Base-by-base conservation (phyloP, 2,329 filamentous ascomycete species). In the Pseudocercospora fuligena region DNA sequence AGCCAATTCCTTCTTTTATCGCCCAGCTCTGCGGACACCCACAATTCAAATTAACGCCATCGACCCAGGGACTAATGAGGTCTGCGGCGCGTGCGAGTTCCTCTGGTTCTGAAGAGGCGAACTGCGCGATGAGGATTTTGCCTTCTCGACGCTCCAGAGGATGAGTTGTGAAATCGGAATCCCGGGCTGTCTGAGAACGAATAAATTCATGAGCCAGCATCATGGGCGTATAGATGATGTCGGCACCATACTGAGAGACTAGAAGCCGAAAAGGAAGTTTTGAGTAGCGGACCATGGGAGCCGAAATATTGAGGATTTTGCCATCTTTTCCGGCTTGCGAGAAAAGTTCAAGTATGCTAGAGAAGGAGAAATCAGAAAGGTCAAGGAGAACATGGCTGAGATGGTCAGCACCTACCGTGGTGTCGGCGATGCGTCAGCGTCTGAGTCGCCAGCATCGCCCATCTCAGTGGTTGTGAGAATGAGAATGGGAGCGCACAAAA, bases 21-120 rank as follows among this genome's bases (percentile, higher is more conserved):
- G 90, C 89, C 90, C 90, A 92, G 5, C 86, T 86, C 78, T 92
- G 90, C 7, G 90, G 90, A 73, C 90, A 92, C 11, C 90, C 90
- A 76, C 90, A 92, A 79, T 92, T 92, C 47, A 92, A 81, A 72
- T 92, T 88, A 2, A 92, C 84, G 69, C 90, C 90, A 72, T 85
- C 85, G 61, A 87, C 86, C 74, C 81, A 87, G 1, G 89, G 89
- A 0, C 84, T 86, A 2, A 88, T 87, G 57, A 92, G 83, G 23
- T 85, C 82, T 0, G 89, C 85, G 11, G 89, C 88, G 31, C 89
- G 84, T 14, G 87, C 82, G 53, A 92, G 82, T 75, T 92, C 90
- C 3, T 82, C 73, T 6, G 89, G 84, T 4, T 82, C 83, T 72
- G 87, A 89, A 69, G 87, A 84, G 56, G 89, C 90, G 73, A 92